Conservation (phyloP, 2,329 filamentous ascomycete genomes). For the Macrophomina tecta region DNA sequence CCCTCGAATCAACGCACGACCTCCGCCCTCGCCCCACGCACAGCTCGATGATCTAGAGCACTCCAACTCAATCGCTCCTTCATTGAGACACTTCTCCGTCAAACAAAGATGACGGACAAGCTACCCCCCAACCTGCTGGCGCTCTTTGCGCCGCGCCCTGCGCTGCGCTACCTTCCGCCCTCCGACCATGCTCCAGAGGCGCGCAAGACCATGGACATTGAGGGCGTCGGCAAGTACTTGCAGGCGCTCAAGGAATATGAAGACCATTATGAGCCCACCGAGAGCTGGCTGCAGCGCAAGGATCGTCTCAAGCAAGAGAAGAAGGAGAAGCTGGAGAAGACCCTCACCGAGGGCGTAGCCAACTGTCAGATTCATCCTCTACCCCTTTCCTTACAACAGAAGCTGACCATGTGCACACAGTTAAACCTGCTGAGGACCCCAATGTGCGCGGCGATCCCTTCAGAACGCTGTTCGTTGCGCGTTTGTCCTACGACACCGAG, state of each 20-base stretch:
- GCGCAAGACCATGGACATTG: slow-evolving; percentile 74
- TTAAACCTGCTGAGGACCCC: slow-evolving; percentile 81
- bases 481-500: slow-evolving; percentile 86
- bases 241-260: slow-evolving; percentile 76
- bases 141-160: slow-evolving; percentile 93
- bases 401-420: slow-evolving; percentile 51
- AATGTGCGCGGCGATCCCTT: slow-evolving; percentile 93
- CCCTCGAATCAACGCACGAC: neutral
- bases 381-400: neutral
- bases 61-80: neutral
- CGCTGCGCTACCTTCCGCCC: slow-evolving; percentile 86
- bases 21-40: neutral
- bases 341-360: slow-evolving; percentile 68
- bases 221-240: slow-evolving; percentile 76
- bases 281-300: slow-evolving; percentile 89
- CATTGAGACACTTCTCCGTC: neutral
- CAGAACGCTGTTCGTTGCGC: slow-evolving; percentile 90
- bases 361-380: slow-evolving; percentile 59
- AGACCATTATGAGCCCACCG: slow-evolving; percentile 78
- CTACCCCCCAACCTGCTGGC: slow-evolving; percentile 90
- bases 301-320: slow-evolving; percentile 86
- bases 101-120: slow-evolving; percentile 83
- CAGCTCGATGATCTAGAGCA: neutral
- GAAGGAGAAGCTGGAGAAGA: slow-evolving; percentile 68
- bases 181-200: slow-evolving; percentile 83